Conservation (phyloP, 2,329 filamentous ascomycete genomes). For the Aspergillus caelatus region DNA sequence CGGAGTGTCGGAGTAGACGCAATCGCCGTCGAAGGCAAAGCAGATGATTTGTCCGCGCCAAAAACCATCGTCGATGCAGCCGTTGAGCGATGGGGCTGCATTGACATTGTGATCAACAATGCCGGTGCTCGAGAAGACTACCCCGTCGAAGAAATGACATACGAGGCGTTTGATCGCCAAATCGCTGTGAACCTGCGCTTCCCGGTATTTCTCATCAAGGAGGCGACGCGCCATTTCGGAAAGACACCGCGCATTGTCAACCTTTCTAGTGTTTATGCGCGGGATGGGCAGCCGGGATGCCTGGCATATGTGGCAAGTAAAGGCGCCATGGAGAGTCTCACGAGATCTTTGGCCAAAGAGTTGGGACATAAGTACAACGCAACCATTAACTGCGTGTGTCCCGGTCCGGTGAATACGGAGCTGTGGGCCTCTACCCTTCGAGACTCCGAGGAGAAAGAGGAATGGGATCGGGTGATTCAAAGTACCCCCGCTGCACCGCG, state of each 20-base stretch:
- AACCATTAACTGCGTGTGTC: neutral
- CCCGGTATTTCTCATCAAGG: neutral
- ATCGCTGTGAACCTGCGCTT: neutral
- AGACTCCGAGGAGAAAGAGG: neutral
- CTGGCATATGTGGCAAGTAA: neutral
- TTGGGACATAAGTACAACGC: neutral
- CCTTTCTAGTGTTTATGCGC: neutral
- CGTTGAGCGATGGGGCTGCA: conserved; percentile 9
- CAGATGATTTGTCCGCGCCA: neutral
- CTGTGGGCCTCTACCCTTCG: neutral
- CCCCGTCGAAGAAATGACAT: conserved; percentile 2
- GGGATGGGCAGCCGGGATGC: neutral
- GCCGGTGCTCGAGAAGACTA: conserved; percentile 13
- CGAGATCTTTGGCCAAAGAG: neutral
- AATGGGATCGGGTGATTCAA: neutral
- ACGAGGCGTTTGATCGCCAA: neutral
- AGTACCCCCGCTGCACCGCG: neutral
- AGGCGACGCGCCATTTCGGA: neutral
- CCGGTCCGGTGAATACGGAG: neutral
- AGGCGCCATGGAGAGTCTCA: neutral
- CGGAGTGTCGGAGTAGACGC: conserved; percentile 3
- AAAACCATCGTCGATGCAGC: neutral
- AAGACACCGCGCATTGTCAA: neutral
- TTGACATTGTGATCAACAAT: conserved; percentile 17
- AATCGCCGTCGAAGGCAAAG: neutral